Evolutionary conservation across 2,329 filamentous ascomycete species (phyloP).

Genomic region (Calonectria naviculata): DNA sequence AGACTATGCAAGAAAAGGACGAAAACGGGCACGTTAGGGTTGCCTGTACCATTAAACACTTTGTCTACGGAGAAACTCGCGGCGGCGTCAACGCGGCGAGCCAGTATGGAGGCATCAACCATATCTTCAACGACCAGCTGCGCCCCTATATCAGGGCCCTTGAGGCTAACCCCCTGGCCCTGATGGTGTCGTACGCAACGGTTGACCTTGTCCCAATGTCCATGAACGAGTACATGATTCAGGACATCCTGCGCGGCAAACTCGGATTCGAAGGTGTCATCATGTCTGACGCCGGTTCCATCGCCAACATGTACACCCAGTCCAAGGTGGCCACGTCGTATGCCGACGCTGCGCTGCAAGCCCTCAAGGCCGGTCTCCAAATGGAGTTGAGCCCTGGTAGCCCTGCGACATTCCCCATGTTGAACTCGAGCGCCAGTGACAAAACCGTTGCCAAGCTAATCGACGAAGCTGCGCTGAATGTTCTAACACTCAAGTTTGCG

Average conservation of each 20-base stretch:
- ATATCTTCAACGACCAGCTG: constrained; percentile 46
- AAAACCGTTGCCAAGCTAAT: constrained; percentile 35
- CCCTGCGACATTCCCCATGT: constrained; percentile 35
- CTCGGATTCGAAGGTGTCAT: constrained; percentile 47
- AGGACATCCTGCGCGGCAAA: constrained; percentile 36
- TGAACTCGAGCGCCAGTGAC: constrained; percentile 33
- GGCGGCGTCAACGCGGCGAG: constrained; percentile 48
- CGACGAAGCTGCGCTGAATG: constrained; percentile 37
- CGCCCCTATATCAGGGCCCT: constrained; percentile 44
- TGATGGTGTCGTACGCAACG: constrained; percentile 47
- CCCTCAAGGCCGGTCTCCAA: constrained; percentile 41
- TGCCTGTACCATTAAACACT: constrained; percentile 50
- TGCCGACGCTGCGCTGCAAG: constrained; percentile 39
- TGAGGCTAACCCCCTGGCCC: constrained; percentile 39
- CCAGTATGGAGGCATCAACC: constrained; percentile 46
- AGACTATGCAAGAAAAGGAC: constrained; percentile 49
- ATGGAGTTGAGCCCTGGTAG: constrained; percentile 42
- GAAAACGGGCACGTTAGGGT: constrained; percentile 45
- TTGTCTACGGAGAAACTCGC: constrained; percentile 45
- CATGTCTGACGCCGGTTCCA: constrained; percentile 46
- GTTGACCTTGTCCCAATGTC: constrained; percentile 46
- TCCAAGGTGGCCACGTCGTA: constrained; percentile 42
- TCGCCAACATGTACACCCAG: constrained; percentile 41
- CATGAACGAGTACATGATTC: constrained; percentile 45
- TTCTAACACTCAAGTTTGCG: constrained; percentile 45